phyloP scores from a whole-genome alignment of 768 basidiomycete genomes.

The Termitomyces bulborhizus region DNA sequence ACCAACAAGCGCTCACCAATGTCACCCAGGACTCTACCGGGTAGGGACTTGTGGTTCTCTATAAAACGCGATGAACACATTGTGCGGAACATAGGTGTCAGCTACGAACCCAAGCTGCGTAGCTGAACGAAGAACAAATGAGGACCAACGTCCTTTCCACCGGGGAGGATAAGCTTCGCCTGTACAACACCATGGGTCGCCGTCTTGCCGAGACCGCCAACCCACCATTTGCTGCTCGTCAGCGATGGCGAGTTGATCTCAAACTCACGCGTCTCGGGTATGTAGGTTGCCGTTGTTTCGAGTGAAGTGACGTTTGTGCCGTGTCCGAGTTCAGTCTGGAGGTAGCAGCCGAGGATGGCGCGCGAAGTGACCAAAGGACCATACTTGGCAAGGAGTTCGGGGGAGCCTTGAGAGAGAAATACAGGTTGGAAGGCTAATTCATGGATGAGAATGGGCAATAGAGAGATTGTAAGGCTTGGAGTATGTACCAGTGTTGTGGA shows the following conservation, averaged over 20 bases:
- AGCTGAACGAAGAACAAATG: conserved; percentile 74
- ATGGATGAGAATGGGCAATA: conserved; percentile 8
- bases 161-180: conserved; percentile 64
- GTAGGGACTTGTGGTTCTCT: conserved; percentile 57
- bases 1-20: conserved; percentile 37
- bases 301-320: conserved; percentile 64
- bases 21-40: conserved; percentile 62
- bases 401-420: conserved; percentile 53
- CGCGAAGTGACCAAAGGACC: conserved; percentile 40
- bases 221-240: conserved; percentile 81
- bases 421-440: conserved; percentile 60
- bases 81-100: not conserved
- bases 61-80: not conserved
- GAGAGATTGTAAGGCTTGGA: not conserved
- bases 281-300: conserved; percentile 74
- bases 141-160: conserved; percentile 56
- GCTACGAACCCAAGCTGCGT: conserved; percentile 47
- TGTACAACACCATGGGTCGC: conserved; percentile 74
- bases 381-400: conserved; percentile 47
- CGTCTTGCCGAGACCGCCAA: conserved; percentile 64
- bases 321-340: conserved; percentile 77
- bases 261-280: conserved; percentile 61
- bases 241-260: conserved; percentile 72
- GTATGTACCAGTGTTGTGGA: conserved; percentile 31
- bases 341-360: conserved; percentile 65